These are phyloP conservation scores for Trichocladium antarcticum DNA, from an alignment of 495 filamentous ascomycete species.

Conservation along the genomic window DNA sequence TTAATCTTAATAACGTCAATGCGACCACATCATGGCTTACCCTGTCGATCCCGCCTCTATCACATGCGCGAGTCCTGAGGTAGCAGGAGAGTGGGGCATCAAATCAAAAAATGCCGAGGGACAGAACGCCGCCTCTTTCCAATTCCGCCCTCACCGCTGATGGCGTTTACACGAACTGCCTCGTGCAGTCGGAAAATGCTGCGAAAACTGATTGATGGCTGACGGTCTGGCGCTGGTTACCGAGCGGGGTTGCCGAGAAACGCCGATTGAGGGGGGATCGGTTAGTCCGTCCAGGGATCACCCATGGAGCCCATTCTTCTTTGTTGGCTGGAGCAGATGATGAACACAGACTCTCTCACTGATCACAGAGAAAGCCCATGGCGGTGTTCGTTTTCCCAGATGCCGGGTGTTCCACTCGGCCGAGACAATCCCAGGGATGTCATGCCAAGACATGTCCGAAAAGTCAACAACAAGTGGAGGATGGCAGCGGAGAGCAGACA, in stretches of 20 bases:
- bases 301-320: background rate
- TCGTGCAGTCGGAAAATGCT: background rate
- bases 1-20: background rate
- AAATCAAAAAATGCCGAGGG: slow-evolving; percentile 6
- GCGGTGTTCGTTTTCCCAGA: background rate
- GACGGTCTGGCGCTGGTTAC: background rate
- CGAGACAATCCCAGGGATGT: slow-evolving; percentile 3
- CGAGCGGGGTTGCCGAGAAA: slow-evolving; percentile 6
- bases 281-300: background rate
- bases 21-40: background rate
- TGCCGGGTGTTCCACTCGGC: slow-evolving; percentile 4
- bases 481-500: background rate
- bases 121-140: too few relatives aligned
- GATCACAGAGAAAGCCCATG: too few relatives aligned
- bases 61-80: slow-evolving; percentile 8
- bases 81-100: background rate
- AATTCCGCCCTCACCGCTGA: too few relatives aligned
- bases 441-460: slow-evolving; percentile 5
- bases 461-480: background rate
- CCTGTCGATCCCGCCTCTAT: slow-evolving; percentile 4
- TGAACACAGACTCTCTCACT: too few relatives aligned
- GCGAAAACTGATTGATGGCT: too few relatives aligned
- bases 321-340: too few relatives aligned
- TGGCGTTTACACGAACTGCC: background rate
- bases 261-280: background rate